Evolutionary conservation across 1,284 basidiomycete species (phyloP).

Genomic region (Heliocybe sulcata): DNA sequence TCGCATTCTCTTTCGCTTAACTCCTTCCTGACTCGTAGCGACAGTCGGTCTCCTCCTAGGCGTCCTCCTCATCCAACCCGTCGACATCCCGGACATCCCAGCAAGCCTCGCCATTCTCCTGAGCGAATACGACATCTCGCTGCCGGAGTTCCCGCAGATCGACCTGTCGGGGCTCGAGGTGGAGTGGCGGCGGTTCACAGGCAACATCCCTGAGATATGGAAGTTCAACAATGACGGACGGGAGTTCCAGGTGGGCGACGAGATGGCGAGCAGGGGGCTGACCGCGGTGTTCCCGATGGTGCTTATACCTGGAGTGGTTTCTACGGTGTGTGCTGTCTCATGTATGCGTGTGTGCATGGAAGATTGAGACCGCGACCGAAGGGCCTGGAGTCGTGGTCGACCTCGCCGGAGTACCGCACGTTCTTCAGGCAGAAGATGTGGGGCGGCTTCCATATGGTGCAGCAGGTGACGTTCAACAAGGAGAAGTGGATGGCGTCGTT

Average conservation of each 20-base stretch:
- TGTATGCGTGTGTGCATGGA: too few species aligned
- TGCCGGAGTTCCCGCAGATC: constrained; percentile 49
- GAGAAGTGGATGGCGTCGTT: constrained; percentile 87
- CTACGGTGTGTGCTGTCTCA: constrained; percentile 42
- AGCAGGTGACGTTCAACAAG: constrained; percentile 81
- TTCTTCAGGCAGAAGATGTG: constrained; percentile 85
- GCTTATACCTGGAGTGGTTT: constrained; percentile 75
- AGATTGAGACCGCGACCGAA: constrained; percentile 16
- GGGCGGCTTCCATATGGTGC: constrained; percentile 85
- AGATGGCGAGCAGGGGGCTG: constrained; percentile 60
- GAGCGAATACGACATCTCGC: constrained; percentile 44
- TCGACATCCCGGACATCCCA: constrained; percentile 44
- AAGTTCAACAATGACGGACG: constrained; percentile 77
- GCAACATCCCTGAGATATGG: constrained; percentile 67
- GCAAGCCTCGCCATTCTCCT: constrained; percentile 30
- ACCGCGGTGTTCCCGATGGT: constrained; percentile 74
- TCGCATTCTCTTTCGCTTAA: constrained; percentile 26
- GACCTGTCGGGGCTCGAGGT: constrained; percentile 58
- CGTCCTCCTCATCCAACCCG: constrained; percentile 51
- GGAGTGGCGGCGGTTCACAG: constrained; percentile 62
- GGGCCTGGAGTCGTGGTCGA: constrained; percentile 85
- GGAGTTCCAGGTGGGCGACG: constrained; percentile 81
- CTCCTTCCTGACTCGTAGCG: constrained; percentile 2
- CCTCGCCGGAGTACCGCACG: constrained; percentile 65
- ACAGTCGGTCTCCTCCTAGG: constrained; percentile 63